These are phyloP conservation scores for Gautieria morchelliformis DNA, from an alignment of 768 basidiomycete species.

Conservation along the genomic window DNA sequence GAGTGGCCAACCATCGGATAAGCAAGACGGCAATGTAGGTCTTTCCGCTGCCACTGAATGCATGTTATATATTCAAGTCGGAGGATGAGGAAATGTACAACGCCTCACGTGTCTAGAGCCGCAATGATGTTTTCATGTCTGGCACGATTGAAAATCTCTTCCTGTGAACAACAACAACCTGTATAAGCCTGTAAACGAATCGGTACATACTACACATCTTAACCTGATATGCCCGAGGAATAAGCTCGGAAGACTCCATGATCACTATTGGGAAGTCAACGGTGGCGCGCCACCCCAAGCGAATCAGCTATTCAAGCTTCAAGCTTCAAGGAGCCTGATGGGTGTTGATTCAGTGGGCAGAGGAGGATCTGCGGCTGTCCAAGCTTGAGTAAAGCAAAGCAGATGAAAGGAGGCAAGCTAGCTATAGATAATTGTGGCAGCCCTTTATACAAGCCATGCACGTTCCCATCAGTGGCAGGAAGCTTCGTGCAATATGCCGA, in stretches of 20 bases:
- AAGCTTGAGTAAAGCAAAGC: too few species aligned
- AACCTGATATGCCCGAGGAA: slow-evolving; percentile 40
- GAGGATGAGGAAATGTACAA: background rate
- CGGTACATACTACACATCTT: background rate
- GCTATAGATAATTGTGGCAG: too few species aligned
- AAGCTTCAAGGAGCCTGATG: background rate
- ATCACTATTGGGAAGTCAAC: background rate
- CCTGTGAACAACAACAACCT: slow-evolving; percentile 12
- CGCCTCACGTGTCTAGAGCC: slow-evolving; percentile 41
- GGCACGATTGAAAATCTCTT: slow-evolving; percentile 46
- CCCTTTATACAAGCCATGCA: too few species aligned
- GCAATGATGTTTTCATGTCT: slow-evolving; percentile 45
- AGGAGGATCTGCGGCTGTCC: too few species aligned
- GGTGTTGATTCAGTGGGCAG: too few species aligned
- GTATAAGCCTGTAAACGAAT: background rate
- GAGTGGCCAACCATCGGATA: slow-evolving; percentile 63
- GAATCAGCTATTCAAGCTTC: background rate
- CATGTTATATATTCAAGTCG: background rate
- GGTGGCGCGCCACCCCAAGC: background rate
- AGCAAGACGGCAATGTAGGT: slow-evolving; percentile 52
- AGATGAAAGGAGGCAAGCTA: too few species aligned
- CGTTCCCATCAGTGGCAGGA: background rate
- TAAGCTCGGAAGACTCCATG: background rate
- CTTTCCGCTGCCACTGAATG: slow-evolving; percentile 37
- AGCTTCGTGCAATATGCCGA: background rate